Percentiles rank a stretch among this genome's conserved stretches.
Conservation (phyloP, 2,329 filamentous ascomycete species). For the Stachybotrys chlorohalonatus region DNA sequence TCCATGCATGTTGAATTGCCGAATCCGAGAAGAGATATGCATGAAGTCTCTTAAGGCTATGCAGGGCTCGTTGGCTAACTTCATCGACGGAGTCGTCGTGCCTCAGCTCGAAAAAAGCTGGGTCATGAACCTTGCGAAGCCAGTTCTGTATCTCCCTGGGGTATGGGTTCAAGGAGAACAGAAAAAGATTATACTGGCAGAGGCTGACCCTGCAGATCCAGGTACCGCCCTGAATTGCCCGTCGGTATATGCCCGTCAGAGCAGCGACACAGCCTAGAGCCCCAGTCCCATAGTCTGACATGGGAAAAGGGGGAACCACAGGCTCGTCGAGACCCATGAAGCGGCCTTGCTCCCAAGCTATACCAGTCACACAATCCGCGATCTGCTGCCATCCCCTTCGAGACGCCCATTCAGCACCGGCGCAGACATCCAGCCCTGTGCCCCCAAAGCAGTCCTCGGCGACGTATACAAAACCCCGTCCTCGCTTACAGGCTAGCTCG, state of each 20-base stretch:
- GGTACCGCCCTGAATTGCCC: neutral
- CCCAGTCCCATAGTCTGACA: slow-evolving; percentile 1
- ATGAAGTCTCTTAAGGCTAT: neutral
- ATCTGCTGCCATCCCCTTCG: slow-evolving; percentile 28
- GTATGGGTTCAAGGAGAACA: neutral
- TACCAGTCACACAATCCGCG: slow-evolving; percentile 25
- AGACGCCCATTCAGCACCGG: neutral
- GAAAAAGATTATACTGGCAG: neutral
- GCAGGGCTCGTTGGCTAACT: neutral
- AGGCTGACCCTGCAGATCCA: neutral
- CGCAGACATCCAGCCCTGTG: slow-evolving; percentile 18
- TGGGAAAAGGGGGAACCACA: slow-evolving; percentile 8
- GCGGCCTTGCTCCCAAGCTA: slow-evolving; percentile 24
- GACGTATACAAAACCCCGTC: slow-evolving; percentile 17
- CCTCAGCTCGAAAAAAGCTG: neutral
- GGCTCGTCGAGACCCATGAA: slow-evolving; percentile 25
- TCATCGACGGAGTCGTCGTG: slow-evolving; percentile 1
- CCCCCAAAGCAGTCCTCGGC: slow-evolving; percentile 27
- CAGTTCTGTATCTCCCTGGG: neutral
- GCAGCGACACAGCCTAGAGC: neutral
- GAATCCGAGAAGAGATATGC: neutral
- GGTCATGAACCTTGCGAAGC: neutral
- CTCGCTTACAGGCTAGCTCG: slow-evolving; percentile 6
- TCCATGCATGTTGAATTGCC: neutral
- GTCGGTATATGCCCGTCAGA: neutral